phyloP scores from a whole-genome alignment of 441 rosid genomes.

The Monsonia emarginata region DNA sequence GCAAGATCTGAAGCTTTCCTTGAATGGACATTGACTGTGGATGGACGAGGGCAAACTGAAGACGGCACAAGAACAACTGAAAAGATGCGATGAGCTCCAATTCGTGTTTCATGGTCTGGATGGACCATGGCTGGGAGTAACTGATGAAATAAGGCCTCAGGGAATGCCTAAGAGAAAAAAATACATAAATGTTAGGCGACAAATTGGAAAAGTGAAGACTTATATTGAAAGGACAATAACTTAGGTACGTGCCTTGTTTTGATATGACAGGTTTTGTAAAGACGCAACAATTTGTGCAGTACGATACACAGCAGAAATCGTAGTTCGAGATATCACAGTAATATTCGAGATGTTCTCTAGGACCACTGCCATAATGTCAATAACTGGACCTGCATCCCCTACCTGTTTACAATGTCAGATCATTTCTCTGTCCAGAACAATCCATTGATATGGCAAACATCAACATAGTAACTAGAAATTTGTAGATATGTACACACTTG shows the following conservation, averaged over 20 bases:
- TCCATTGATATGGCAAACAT: background rate
- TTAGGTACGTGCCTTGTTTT: conserved; percentile 52
- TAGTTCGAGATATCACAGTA: conserved; percentile 63
- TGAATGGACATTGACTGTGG: conserved; percentile 29
- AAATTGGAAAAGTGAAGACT: background rate
- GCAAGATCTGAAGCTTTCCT: conserved; percentile 45
- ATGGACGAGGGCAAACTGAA: conserved; percentile 60
- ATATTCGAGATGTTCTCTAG: conserved; percentile 77
- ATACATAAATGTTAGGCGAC: conserved; percentile 3
- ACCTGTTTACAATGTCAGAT: conserved; percentile 37
- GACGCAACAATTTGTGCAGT: conserved; percentile 80
- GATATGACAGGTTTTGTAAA: conserved; percentile 67
- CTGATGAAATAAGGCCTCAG: conserved; percentile 75
- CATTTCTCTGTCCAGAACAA: conserved; percentile 19
- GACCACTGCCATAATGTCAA: conserved; percentile 81
- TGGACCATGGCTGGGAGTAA: conserved; percentile 75
- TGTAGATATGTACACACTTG: background rate
- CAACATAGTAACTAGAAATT: conserved; percentile 8
- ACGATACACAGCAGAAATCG: conserved; percentile 69
- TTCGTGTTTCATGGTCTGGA: conserved; percentile 67
- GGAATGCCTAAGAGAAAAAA: conserved; percentile 54
- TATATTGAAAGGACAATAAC: conserved; percentile 4
- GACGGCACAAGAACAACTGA: conserved; percentile 83
- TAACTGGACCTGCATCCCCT: conserved; percentile 89
- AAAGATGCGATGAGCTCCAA: conserved; percentile 74